Evolutionary conservation across 495 filamentous ascomycete genomes (phyloP), one percentile per base, ranked within the genome.

Genomic region (Oidiodendron maius): DNA sequence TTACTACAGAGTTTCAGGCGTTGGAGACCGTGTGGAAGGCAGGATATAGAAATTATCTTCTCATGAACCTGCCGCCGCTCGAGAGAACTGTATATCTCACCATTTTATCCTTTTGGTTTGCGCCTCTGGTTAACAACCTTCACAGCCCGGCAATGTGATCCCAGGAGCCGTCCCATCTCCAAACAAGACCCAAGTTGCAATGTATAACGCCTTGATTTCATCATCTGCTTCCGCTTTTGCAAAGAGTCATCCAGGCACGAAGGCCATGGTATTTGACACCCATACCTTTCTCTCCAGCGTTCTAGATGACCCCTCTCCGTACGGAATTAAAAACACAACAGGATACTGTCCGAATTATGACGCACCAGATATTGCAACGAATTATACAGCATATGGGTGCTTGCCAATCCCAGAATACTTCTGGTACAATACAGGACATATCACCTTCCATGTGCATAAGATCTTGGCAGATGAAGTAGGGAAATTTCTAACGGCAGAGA

Each of bases 341-440:
- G 46, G 44, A n/a, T 78, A 67, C 48, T 77, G 74, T 49, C 46
- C 62, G 3, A 69, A 61, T 6, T 77, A 76, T 56, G 61, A 72
- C 43, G 67, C 75, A 49, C 69, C 69, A 3, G 69, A 75, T 60
- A 67, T 79, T 40, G 55, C 49, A n/a, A 61, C 55, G 20, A 62
- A 72, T 39, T 70, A 70, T 41, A 48, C 47, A 28, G 53, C 56
- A 37, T 75, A 76, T 60, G 74, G 72, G 23, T 78, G 74, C 61
- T 54, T 61, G 38, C 63, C 70, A 36, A 44, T 74, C 56, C 53
- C 66, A 20, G 55, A 65, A 50, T 79, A 79, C 56, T 77, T 77
- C 48, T 76, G 74, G 71, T 74, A 63, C 47, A 70, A 76, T 55
- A 65, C 63, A 8, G 71, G 71, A 6, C 73, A 77, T 65, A 61